Evolutionary conservation across 768 basidiomycete species (phyloP).

Genomic region (Lactifluus volemus): DNA sequence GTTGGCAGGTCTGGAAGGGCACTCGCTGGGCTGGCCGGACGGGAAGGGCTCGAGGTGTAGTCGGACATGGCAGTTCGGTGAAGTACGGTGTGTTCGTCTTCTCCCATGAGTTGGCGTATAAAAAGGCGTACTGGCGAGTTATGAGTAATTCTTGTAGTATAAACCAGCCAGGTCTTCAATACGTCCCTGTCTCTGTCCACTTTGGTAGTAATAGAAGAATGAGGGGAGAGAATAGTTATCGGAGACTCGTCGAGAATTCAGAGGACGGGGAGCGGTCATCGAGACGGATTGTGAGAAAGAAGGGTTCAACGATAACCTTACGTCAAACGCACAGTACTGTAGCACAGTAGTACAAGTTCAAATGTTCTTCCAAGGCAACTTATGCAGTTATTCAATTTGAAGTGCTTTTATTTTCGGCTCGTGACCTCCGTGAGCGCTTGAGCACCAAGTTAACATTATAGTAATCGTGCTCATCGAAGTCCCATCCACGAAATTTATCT

Average conservation of each 20-base stretch:
- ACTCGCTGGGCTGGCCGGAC: slow-evolving; percentile 48
- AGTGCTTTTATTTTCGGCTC: too few relatives aligned
- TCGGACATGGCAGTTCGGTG: slow-evolving; percentile 29
- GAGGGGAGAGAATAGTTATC: too few relatives aligned
- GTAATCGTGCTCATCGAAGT: too few relatives aligned
- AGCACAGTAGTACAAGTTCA: too few relatives aligned
- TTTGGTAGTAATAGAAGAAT: background rate
- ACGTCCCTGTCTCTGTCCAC: background rate
- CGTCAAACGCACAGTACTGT: too few relatives aligned
- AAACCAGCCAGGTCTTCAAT: background rate
- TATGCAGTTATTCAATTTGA: too few relatives aligned
- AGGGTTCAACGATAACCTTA: too few relatives aligned
- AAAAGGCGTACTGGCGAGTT: background rate
- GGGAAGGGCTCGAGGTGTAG: slow-evolving; percentile 43
- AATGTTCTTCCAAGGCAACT: too few relatives aligned
- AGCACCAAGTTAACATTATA: too few relatives aligned
- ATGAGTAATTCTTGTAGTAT: background rate
- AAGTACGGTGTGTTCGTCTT: background rate
- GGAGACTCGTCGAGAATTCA: slow-evolving; percentile 38
- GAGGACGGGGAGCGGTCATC: slow-evolving; percentile 24
- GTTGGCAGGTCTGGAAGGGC: slow-evolving; percentile 36
- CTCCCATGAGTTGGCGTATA: background rate
- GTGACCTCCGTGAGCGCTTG: too few relatives aligned
- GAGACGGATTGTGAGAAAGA: too few relatives aligned
- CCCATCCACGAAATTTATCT: too few relatives aligned